phyloP scores from a whole-genome alignment of 345 rosid species.

The Arabidopsis suecica region DNA sequence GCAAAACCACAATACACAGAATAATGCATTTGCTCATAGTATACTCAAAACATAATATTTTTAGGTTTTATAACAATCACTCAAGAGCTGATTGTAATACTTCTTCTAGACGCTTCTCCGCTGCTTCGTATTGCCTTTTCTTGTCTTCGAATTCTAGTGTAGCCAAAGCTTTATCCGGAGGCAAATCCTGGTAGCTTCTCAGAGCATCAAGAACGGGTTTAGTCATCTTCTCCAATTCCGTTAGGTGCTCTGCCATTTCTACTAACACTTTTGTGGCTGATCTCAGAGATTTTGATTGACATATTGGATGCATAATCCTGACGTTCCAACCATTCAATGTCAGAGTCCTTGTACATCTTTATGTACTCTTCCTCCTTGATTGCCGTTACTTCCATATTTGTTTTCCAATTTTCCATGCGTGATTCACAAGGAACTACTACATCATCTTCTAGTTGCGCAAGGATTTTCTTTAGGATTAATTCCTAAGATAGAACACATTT shows the following conservation, averaged over 20 bases:
- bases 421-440: slow-evolving; percentile 47
- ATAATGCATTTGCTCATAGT: background rate
- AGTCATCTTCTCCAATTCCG: slow-evolving; percentile 85
- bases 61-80: slow-evolving; percentile 5
- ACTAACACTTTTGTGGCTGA: slow-evolving; percentile 80
- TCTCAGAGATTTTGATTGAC: slow-evolving; percentile 73
- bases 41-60: too few relatives aligned
- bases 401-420: slow-evolving; percentile 39
- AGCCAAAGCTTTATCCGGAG: slow-evolving; percentile 93
- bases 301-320: slow-evolving; percentile 25
- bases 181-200: slow-evolving; percentile 96
- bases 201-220: slow-evolving; percentile 86
- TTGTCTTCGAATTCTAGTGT: slow-evolving; percentile 92
- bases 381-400: slow-evolving; percentile 77
- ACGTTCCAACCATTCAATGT: background rate
- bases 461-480: slow-evolving; percentile 89
- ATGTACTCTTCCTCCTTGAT: slow-evolving; percentile 40
- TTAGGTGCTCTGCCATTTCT: slow-evolving; percentile 84
- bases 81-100: slow-evolving; percentile 79
- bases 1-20: slow-evolving; percentile 1
- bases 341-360: slow-evolving; percentile 44
- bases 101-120: slow-evolving; percentile 89
- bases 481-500: too few relatives aligned
- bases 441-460: slow-evolving; percentile 87
- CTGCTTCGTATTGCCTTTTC: slow-evolving; percentile 84